Base-by-base conservation (phyloP, 345 rosid species). In the Carallia brachiata region DNA sequence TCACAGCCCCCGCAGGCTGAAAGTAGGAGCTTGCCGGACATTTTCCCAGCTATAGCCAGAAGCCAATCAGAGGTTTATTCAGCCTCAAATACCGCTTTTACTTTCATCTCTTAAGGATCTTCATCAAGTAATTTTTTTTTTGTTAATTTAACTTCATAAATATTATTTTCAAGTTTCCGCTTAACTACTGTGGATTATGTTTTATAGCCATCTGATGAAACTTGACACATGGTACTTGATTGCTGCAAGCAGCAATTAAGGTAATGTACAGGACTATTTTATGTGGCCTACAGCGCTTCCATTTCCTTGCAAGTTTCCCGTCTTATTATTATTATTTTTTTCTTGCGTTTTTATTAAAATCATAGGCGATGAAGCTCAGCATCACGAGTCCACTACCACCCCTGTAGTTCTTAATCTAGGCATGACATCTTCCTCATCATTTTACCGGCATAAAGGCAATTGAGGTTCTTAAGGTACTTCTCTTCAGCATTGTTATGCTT, bases 21-120 rank as follows among this genome's bases (percentile, higher is more conserved):
- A 93, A 87, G 90, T 91, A 66, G 96, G 97, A 63, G 98, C 96
- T 59, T 93, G 98, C 75, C 83, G 64, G 64, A 94, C 98, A 65
- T 85, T 93, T 67, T 86, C 88, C 44, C 90, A 82, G 80, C 96
- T 93, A 73, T 83, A 88, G 53, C 92, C 92, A 47, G 87, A 87
- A 70, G 86, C 86, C 76, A 88, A 86, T 61, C 80, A 77, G 61
- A 80, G 77, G 55, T 70, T 74, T 71, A 69, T 93, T 70, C 81
- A 87, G 69, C 89, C 91, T 75, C 92, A 91, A 53, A 23, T 23
- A 23, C 23, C 23, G 23, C 23, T 23, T 23, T 23, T 23, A 23
- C 23, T 23, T 23, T 23, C 96, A 63, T 87, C 96, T 1, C 86
- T 93, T 67, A 83, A 78, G 58, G 85, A 88, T 84, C 91, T 89